phyloP scores from a whole-genome alignment of 2,329 filamentous ascomycete species.

The Hymenoscyphus repandus region DNA sequence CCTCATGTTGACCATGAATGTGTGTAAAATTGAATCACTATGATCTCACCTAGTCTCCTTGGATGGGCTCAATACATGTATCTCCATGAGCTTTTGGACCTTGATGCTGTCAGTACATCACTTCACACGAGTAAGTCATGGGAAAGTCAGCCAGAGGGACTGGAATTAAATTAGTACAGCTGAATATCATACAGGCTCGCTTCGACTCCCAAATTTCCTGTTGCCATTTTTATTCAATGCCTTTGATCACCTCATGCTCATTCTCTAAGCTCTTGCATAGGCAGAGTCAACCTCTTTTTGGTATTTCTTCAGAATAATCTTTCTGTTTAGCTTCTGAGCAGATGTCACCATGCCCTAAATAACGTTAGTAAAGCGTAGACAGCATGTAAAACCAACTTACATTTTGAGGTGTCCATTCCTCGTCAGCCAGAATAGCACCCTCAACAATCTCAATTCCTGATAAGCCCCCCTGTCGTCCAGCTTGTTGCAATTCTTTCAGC shows the following conservation, averaged over 20 bases:
- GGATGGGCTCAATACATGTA: too few species aligned
- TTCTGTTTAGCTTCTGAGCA: slow-evolving; percentile 68
- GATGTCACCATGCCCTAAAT: slow-evolving; percentile 59
- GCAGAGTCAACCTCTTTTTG: slow-evolving; percentile 50
- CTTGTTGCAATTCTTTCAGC: slow-evolving; percentile 62
- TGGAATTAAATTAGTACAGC: not conserved
- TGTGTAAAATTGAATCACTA: too few species aligned
- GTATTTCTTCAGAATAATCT: slow-evolving; percentile 58
- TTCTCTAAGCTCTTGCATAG: slow-evolving; percentile 19
- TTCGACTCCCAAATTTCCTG: too few species aligned
- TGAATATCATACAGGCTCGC: slow-evolving; percentile 1
- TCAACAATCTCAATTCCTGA: slow-evolving; percentile 68
- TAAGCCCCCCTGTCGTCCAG: slow-evolving; percentile 62
- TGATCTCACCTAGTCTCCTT: too few species aligned
- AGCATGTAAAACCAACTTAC: slow-evolving; percentile 47
- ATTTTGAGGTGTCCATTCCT: slow-evolving; percentile 82
- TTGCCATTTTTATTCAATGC: not conserved
- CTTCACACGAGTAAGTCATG: too few species aligned
- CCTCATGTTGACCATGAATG: too few species aligned
- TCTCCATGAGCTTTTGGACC: too few species aligned
- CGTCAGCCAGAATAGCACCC: slow-evolving; percentile 72
- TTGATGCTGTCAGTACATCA: too few species aligned
- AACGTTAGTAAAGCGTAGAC: slow-evolving; percentile 3
- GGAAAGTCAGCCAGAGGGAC: too few species aligned
- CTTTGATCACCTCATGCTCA: not conserved